phyloP scores from a whole-genome alignment of 2,329 filamentous ascomycete species.

The Claviceps paspali region DNA sequence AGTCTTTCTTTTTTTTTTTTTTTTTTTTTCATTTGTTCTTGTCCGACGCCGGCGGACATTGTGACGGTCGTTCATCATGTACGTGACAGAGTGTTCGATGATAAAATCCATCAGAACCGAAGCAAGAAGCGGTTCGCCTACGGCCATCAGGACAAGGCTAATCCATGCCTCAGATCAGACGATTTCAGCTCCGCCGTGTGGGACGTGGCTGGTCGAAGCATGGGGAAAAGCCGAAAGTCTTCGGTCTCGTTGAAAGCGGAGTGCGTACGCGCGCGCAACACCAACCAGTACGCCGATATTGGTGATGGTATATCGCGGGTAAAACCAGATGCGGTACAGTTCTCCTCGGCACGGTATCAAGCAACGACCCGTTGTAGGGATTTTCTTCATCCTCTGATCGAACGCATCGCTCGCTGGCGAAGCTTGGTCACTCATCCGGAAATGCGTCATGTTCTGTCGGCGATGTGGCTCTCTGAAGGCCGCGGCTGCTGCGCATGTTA shows the following conservation, averaged over 20 bases:
- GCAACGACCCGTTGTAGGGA: not conserved
- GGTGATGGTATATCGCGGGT: not conserved
- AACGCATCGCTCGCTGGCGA: not conserved
- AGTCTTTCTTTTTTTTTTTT: no score
- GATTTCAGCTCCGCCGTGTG: not conserved
- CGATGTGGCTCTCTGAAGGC: not conserved
- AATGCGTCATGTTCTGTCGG: not conserved
- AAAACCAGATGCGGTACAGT: no score
- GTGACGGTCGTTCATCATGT: no score
- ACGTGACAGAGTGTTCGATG: no score
- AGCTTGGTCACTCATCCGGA: not conserved
- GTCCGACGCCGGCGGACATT: not conserved
- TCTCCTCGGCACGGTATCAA: not conserved
- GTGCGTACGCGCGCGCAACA: not conserved
- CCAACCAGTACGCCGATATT: not conserved
- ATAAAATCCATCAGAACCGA: no score
- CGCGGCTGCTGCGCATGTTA: not conserved
- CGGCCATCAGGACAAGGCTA: not conserved
- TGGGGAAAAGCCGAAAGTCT: slow-evolving; percentile 6
- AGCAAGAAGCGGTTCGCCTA: no score
- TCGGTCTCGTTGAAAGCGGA: slow-evolving; percentile 3
- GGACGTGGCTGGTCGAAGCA: not conserved
- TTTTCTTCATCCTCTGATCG: not conserved
- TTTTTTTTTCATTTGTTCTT: no score
- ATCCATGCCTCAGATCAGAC: not conserved